Base-by-base conservation (phyloP, 2,329 filamentous ascomycete genomes). In the Epichloe aotearoae region DNA sequence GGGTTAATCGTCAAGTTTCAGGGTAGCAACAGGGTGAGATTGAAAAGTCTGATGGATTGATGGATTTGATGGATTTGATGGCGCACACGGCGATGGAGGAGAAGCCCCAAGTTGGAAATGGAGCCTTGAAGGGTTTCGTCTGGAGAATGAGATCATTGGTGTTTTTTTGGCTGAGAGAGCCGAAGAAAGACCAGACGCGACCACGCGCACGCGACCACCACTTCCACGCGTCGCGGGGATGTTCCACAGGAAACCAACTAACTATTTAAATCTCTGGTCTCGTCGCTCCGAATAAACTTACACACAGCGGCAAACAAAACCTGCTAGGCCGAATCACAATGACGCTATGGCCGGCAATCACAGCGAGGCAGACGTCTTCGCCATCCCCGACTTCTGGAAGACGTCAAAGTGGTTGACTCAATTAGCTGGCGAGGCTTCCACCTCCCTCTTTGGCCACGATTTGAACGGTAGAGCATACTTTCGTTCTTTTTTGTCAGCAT, bases 361-460 rank as follows among this genome's bases (percentile, higher is more conserved):
- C 53, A 68, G 73, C 40, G 61, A 66, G 50, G 70, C 75, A 46
- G 67, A 83, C 60, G 73, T 82, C 34, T 87, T 87, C 60, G 74
- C 76, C 39, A 79, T 82, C 44, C 79, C 79, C 39, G 73, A 82
- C 59, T 74, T 85, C 54, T 80, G 76, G 74, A 70, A 69, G 50
- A 66, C 73, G 26, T 79, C 82, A 2, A 71, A 66, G 56, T 74
- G 75, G 64, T 64, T 77, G 38, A 64, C 71, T 7, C 54, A 61
- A 45, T 34, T 61, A 20, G 53, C 52, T 20, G 48, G 47, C 36
- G 55, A 60, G 20, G 41, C 55, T 26, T 45, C 53, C 17, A 52
- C 59, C 41, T 54, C 61, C 8, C 74, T 78, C 59, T 80, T 80
- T 60, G 60, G 67, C 23, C 60, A 70, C 3, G 57, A 69, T 5